Evolutionary conservation across 1,284 basidiomycete species (phyloP).

Genomic region (Irpex sp.): DNA sequence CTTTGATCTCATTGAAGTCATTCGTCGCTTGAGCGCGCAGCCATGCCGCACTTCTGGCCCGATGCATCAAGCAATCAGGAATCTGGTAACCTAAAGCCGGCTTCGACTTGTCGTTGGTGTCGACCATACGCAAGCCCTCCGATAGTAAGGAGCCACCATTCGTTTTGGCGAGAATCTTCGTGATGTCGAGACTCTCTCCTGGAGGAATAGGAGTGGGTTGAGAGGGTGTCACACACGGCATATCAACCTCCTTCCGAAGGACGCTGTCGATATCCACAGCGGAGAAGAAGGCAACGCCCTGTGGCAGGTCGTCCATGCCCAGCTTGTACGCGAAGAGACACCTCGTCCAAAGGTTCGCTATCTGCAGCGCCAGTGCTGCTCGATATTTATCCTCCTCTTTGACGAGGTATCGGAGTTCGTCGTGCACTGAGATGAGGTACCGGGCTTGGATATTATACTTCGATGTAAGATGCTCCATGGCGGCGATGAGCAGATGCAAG

Average conservation of each 20-base stretch:
- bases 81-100: constrained; percentile 42
- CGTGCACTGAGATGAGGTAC: constrained; percentile 96
- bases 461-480: constrained; percentile 87
- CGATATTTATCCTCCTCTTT: constrained; percentile 87
- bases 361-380: constrained; percentile 89
- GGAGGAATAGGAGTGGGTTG: constrained; percentile 81
- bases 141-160: constrained; percentile 59
- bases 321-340: constrained; percentile 90
- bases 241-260: constrained; percentile 94
- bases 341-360: constrained; percentile 96
- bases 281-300: constrained; percentile 95
- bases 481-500: constrained; percentile 91
- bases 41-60: constrained; percentile 59
- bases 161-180: constrained; percentile 62
- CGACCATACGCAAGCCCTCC: constrained; percentile 53
- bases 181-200: constrained; percentile 85
- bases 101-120: constrained; percentile 1
- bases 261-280: constrained; percentile 93
- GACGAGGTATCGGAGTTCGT: constrained; percentile 94
- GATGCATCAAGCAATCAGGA: constrained; percentile 60
- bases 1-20: constrained; percentile 65
- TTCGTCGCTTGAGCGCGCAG: constrained; percentile 71
- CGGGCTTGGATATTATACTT: constrained; percentile 87
- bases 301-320: constrained; percentile 94
- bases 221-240: constrained; percentile 93